Conservation (phyloP, 176 grass and related monocot species). For the Tillandsia leiboldiana region DNA sequence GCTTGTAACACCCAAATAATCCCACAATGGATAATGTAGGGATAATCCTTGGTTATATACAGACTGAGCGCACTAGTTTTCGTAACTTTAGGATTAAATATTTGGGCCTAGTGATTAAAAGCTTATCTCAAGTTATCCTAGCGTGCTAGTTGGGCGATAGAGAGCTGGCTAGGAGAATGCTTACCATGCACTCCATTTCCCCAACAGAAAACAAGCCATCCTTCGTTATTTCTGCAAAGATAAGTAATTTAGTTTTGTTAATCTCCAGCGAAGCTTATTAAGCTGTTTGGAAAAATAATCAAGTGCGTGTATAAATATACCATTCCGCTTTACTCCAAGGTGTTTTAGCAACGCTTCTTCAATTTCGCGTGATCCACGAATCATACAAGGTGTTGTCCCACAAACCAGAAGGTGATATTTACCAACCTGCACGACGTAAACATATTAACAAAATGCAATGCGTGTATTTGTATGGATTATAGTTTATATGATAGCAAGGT, state of each 20-base stretch:
- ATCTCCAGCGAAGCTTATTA: not conserved
- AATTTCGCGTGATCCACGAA: constrained; percentile 81
- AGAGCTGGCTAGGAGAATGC: not conserved
- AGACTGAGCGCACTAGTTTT: too few relatives aligned
- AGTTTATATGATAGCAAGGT: not conserved
- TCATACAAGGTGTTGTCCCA: constrained; percentile 99
- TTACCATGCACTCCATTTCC: constrained; percentile 99
- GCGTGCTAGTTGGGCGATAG: not conserved
- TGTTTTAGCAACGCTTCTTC: constrained; percentile 84
- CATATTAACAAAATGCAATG: not conserved
- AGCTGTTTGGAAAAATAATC: not conserved
- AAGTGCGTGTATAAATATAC: constrained; percentile 20
- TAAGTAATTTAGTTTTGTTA: not conserved
- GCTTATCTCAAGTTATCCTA: too few relatives aligned
- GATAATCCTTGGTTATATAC: too few relatives aligned
- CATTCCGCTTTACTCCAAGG: constrained; percentile 93
- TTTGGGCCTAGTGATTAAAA: too few relatives aligned
- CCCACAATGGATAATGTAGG: too few relatives aligned
- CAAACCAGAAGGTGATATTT: constrained; percentile 96
- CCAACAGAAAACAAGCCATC: constrained; percentile 96
- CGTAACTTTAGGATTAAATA: too few relatives aligned
- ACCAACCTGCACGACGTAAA: constrained; percentile 49
- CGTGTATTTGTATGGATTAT: not conserved
- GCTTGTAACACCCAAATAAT: not conserved
- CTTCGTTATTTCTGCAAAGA: constrained; percentile 71